phyloP scores from a whole-genome alignment of 1,139 yeast genomes.

The Scheffersomyces quercinus region DNA sequence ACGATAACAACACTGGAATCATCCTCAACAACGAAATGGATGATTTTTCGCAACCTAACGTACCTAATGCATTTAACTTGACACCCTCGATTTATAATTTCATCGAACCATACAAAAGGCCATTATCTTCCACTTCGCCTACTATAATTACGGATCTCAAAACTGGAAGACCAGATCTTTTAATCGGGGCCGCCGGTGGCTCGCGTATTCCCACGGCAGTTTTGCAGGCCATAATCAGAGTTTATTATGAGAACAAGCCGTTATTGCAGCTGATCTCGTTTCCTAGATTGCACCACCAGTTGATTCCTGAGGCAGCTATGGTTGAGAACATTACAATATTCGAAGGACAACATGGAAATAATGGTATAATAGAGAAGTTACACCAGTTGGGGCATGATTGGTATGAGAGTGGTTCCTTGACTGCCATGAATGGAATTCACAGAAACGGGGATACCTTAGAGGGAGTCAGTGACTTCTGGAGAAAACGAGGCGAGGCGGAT shows the following conservation, averaged over 20 bases:
- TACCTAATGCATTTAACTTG: conserved; percentile 74
- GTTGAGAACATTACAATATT: conserved; percentile 53
- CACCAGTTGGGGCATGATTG: conserved; percentile 29
- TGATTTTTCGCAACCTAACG: conserved; percentile 79
- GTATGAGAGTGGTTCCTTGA: conserved; percentile 35
- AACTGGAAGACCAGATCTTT: conserved; percentile 54
- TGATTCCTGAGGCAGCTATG: conserved; percentile 68
- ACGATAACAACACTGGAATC: conserved; percentile 80
- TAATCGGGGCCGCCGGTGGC: conserved; percentile 95
- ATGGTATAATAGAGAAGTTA: conserved; percentile 15
- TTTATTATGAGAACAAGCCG: conserved; percentile 55
- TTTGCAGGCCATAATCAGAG: conserved; percentile 73
- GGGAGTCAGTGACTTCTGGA: conserved; percentile 50
- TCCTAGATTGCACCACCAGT: conserved; percentile 88
- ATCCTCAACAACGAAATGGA: conserved; percentile 92
- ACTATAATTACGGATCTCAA: conserved; percentile 58
- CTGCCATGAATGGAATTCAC: conserved; percentile 46
- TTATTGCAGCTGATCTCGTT: conserved; percentile 69
- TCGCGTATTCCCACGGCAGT: conserved; percentile 85
- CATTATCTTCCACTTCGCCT: conserved; percentile 83
- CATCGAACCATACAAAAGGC: conserved; percentile 74
- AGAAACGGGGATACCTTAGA: conserved; percentile 19
- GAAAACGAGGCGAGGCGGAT: conserved; percentile 43
- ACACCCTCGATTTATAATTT: conserved; percentile 80
- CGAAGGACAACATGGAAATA: conserved; percentile 23